Evolutionary conservation across 2,329 filamentous ascomycete species (phyloP), one percentile per base, ranked within the genome.

Genomic region (Paracoccidioides brasiliensis): DNA sequence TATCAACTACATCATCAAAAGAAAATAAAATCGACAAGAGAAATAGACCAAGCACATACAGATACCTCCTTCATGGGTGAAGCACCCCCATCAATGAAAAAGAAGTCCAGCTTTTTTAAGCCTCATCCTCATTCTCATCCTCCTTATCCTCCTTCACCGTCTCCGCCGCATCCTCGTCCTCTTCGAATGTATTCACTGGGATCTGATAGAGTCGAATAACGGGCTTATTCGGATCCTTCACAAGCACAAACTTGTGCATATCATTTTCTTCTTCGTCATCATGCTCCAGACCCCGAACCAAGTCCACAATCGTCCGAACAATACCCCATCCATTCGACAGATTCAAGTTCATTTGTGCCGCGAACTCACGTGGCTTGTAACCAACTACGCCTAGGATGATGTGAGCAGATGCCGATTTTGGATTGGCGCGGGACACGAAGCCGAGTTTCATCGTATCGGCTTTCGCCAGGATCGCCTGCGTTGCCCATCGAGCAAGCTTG

Each of bases 381-480:
- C 90, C 90, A 37, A 96, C 81, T 56, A 98, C 93, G 64, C 93
- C 93, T 53, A 98, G 83, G 62, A 98, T 84, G 68, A 97, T 87
- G 75, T 98, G 93, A 73, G 89, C 89, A 70, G 95, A 87, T 69
- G 93, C 90, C 66, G 82, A 83, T 78, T 93, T 91, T 63, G 93
- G 91, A 78, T 91, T 95, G 64, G 84, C 81, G 66, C 93, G 90
- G 54, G 91, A 96, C 60, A 98, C 90, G 76, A 98, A 98, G 66
- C 91, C 93, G 71, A 98, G 84, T 80, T 97, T 98, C 90, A 98
- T 96, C 63, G 90, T 80, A 70, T 98, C 93, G n/a, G 93, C 90
- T 76, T 90, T 90, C 70, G 91, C 90, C 57, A 98, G 82, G 68
- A 98, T 96, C 68, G 86, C 88, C 79, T 98, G 93, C 45, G 91